Evolutionary conservation across 768 basidiomycete genomes (phyloP), one percentile per base, ranked within the genome.

Genomic region (Boletus rubescentipes): DNA sequence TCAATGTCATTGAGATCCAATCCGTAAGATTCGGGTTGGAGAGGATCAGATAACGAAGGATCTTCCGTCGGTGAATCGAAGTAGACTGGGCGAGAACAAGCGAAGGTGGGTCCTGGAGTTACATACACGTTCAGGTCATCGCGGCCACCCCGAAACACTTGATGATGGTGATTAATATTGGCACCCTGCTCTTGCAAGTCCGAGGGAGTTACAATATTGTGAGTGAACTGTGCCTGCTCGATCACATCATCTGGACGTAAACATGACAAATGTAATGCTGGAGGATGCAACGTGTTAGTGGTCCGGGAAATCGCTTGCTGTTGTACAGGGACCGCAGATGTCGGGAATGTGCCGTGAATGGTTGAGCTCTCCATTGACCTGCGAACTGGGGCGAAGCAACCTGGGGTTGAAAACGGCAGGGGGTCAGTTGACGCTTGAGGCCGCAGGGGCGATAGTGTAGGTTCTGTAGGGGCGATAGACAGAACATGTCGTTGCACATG

Each of bases 21-120:
- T 26, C 72, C 70, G 55, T 73, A 77, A 44, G 67, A 66, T 46
- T 64, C 63, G 34, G 67, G 57, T 30, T 72, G 65, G 35, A 75
- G 65, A 59, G 75, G 72, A 58, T 73, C 73, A 30, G 77, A 74
- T 35, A 62, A 51, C 45, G 71, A 67, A 35, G 78, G 78, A 56
- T 81, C 79, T 65, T 82, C 79, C 30, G 73, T 71, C 2, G 79
- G 79, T 2, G 78, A 79, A 61, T 82, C 79, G 59, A 80, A 80
- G 66, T 81, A 79, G 32, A 80, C 62, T 7, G 72, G 65, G 21
- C 57, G 69, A 43, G 70, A 68, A 38, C 54, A 59, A 39, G 61
- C 39, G 62, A 59, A 63, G 46, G 60, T 71, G 35, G 81, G 80
- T 23, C 81, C 80, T 35, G 84, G 83, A 44, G 78, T 79, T n/a